Evolutionary conservation across 352 stramenopile genomes (phyloP).

Genomic region (Globisporangium recalcitrans): DNA sequence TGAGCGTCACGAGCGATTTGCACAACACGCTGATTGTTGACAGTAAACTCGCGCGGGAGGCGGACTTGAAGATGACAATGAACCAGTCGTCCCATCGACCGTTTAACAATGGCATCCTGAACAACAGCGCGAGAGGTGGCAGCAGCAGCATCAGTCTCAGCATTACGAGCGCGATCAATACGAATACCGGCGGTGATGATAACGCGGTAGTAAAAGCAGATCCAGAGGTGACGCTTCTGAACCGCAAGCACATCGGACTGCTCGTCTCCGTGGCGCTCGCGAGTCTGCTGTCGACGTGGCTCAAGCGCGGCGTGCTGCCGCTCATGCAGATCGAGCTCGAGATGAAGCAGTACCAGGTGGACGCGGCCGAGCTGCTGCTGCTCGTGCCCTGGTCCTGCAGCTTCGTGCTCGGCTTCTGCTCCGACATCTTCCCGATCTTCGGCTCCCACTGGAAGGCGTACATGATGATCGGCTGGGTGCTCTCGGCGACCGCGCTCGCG

Average conservation of each 20-base stretch:
- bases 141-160: not conserved
- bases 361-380: conserved; percentile 32
- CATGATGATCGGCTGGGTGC: conserved; percentile 21
- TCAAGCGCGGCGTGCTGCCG: conserved; percentile 41
- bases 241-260: conserved; percentile 29
- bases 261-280: conserved; percentile 33
- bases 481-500: conserved; percentile 25
- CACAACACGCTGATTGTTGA: not conserved
- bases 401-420: conserved; percentile 18
- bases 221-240: conserved; percentile 15
- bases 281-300: conserved; percentile 34
- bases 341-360: conserved; percentile 34
- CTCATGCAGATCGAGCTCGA: conserved; percentile 31
- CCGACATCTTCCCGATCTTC: conserved; percentile 20
- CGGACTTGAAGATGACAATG: not conserved
- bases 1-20: not conserved
- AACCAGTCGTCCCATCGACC: not conserved
- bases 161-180: not conserved
- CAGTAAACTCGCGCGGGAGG: conserved; percentile 8
- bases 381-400: conserved; percentile 39
- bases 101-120: not conserved
- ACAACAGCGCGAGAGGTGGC: not conserved
- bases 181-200: not conserved
- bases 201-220: not conserved
- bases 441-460: conserved; percentile 21